A percentile compares a stretch with the other conserved stretches of the same genome.
These are phyloP conservation scores for Aspergillus haitiensis DNA, from an alignment of 495 filamentous ascomycete species.

Conservation along the genomic window DNA sequence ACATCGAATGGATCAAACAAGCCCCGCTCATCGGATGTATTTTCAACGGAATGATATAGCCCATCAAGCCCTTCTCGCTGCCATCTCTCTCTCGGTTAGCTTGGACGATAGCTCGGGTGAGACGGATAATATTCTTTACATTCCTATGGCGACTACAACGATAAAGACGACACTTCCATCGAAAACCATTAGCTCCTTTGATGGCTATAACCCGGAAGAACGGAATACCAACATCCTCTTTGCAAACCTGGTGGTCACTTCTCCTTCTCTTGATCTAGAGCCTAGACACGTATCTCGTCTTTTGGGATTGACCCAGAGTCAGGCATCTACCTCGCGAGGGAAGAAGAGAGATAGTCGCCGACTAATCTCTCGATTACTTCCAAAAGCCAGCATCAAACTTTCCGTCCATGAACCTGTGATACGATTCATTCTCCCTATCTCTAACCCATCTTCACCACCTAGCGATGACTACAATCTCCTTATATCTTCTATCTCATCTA, in stretches of 20 bases:
- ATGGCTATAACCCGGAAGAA: conserved; percentile 74
- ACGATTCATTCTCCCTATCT: conserved; percentile 78
- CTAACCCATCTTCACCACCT: conserved; percentile 56
- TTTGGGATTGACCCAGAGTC: conserved; percentile 66
- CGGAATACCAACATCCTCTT: conserved; percentile 95
- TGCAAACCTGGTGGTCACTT: conserved; percentile 93
- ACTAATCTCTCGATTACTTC: conserved; percentile 85
- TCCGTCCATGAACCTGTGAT: conserved; percentile 95
- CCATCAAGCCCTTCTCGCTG: conserved; percentile 91
- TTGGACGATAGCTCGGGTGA: conserved; percentile 84
- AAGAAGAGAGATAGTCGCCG: conserved; percentile 56
- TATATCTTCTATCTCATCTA: conserved; percentile 88
- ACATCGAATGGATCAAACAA: conserved; percentile 88
- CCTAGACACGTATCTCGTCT: conserved; percentile 87
- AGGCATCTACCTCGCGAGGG: conserved; percentile 50
- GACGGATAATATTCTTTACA: conserved; percentile 83
- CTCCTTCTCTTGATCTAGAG: conserved; percentile 92
- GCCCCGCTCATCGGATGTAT: conserved; percentile 97
- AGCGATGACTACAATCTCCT: conserved; percentile 84
- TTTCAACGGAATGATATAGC: conserved; percentile 91
- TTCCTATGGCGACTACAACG: conserved; percentile 97
- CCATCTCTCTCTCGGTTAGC: conserved; percentile 86
- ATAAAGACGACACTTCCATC: conserved; percentile 92
- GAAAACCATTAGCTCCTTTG: conserved; percentile 81
- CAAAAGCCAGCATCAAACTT: conserved; percentile 92